Evolutionary conservation across 2,329 filamentous ascomycete species (phyloP).

Genomic region (Plectosphaerella sp.): DNA sequence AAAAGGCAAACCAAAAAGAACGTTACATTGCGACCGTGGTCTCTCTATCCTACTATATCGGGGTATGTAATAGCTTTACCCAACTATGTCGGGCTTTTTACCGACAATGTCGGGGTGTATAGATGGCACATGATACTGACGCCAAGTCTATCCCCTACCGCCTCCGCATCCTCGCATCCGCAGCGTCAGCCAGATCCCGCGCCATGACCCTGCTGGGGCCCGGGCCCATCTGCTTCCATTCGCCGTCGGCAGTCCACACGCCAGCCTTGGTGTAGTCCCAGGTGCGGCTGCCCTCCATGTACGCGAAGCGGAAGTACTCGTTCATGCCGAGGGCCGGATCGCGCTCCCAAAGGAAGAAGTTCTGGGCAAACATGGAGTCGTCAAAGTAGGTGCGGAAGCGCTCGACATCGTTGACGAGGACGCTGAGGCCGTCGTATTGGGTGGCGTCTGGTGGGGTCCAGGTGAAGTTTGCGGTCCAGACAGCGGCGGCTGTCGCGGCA

Average conservation of each 20-base stretch:
- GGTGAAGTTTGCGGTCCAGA: slow-evolving; percentile 62
- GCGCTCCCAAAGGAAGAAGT: slow-evolving; percentile 56
- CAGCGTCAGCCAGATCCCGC: slow-evolving; percentile 16
- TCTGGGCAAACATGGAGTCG: slow-evolving; percentile 34
- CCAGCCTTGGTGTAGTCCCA: slow-evolving; percentile 76
- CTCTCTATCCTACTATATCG: no score
- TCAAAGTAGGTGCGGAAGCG: slow-evolving; percentile 69
- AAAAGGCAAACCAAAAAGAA: no score
- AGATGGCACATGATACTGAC: no score
- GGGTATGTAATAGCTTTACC: no score
- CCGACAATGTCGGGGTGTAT: no score
- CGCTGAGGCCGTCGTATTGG: slow-evolving; percentile 69
- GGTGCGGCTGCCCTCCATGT: slow-evolving; percentile 58
- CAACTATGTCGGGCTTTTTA: no score
- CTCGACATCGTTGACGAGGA: slow-evolving; percentile 84
- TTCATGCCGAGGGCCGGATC: slow-evolving; percentile 39
- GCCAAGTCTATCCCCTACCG: not conserved
- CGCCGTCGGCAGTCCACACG: slow-evolving; percentile 58
- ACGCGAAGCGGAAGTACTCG: slow-evolving; percentile 77
- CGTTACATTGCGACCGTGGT: no score
- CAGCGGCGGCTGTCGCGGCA: slow-evolving; percentile 24
- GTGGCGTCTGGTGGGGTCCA: slow-evolving; percentile 41
- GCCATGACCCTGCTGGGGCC: slow-evolving; percentile 48
- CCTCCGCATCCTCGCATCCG: slow-evolving; percentile 8
- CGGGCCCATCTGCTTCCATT: slow-evolving; percentile 61